These are phyloP conservation scores for Globisporangium perplexum DNA, from an alignment of 352 stramenopile genomes.

Conservation along the genomic window DNA sequence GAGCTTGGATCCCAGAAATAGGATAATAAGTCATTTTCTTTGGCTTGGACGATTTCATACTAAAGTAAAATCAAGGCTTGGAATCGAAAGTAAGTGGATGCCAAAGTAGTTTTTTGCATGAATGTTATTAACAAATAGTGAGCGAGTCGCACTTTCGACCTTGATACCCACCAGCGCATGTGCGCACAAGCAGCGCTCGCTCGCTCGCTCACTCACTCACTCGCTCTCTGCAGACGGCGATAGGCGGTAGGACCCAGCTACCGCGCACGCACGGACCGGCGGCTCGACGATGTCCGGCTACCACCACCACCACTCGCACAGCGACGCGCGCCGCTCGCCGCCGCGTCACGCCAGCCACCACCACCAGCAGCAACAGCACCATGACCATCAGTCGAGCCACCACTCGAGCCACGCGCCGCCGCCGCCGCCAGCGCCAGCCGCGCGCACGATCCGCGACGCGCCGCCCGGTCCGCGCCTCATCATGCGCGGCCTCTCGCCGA, in stretches of 20 bases:
- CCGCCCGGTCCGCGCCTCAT: conserved; percentile 60
- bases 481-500: conserved; percentile 43
- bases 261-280: no score
- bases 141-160: no score
- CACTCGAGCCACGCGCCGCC: background rate
- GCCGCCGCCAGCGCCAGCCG: background rate
- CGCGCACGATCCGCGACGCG: conserved; percentile 10
- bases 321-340: background rate
- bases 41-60: no score
- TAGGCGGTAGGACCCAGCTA: no score
- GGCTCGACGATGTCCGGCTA: background rate
- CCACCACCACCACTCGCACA: background rate
- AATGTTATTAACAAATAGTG: no score
- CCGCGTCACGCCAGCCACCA: background rate
- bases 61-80: no score
- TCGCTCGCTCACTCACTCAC: background rate
- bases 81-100: no score
- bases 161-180: no score
- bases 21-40: no score
- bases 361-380: background rate
- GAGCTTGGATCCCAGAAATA: no score
- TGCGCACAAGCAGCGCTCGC: no score
- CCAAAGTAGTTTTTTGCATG: no score
- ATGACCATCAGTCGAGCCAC: background rate
- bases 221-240: background rate